A percentile compares a stretch with the other conserved stretches of the same genome.
phyloP scores from a whole-genome alignment of 495 filamentous ascomycete genomes.

The Talaromyces nanjingensis region DNA sequence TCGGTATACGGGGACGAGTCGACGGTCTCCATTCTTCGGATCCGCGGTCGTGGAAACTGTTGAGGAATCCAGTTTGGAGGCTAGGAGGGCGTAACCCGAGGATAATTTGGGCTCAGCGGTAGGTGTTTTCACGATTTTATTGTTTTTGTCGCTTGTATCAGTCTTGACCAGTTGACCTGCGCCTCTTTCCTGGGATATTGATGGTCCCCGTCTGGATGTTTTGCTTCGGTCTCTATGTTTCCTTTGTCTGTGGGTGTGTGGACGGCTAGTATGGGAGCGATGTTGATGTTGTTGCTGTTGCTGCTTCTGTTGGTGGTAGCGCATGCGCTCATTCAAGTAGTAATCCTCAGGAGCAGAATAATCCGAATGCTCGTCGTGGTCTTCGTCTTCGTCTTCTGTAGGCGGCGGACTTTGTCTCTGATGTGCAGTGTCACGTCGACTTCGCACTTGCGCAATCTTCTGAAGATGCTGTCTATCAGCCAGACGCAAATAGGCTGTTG shows the following conservation, averaged over 20 bases:
- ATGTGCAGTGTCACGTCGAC: slow-evolving; percentile 15
- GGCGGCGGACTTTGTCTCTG: slow-evolving; percentile 11
- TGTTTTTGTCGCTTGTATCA: slow-evolving; percentile 10
- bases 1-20: slow-evolving; percentile 68
- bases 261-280: slow-evolving; percentile 11
- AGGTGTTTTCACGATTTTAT: slow-evolving; percentile 17
- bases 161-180: not conserved
- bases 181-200: not conserved
- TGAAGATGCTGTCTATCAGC: slow-evolving; percentile 15
- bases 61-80: slow-evolving; percentile 49
- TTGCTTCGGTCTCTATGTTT: slow-evolving; percentile 28
- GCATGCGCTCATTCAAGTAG: slow-evolving; percentile 16
- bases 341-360: slow-evolving; percentile 22
- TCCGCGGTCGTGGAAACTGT: slow-evolving; percentile 11
- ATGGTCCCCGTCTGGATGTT: not conserved
- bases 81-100: slow-evolving; percentile 65
- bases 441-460: slow-evolving; percentile 13
- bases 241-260: slow-evolving; percentile 28
- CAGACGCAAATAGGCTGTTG: slow-evolving; percentile 20
- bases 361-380: slow-evolving; percentile 14
- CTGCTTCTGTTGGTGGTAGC: not conserved
- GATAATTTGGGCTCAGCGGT: slow-evolving; percentile 18
- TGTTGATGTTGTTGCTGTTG: not conserved
- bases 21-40: slow-evolving; percentile 13
- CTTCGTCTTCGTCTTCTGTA: slow-evolving; percentile 12